Base-by-base conservation (phyloP, 1,139 yeast species). In the Schwanniomyces etchellsii region DNA sequence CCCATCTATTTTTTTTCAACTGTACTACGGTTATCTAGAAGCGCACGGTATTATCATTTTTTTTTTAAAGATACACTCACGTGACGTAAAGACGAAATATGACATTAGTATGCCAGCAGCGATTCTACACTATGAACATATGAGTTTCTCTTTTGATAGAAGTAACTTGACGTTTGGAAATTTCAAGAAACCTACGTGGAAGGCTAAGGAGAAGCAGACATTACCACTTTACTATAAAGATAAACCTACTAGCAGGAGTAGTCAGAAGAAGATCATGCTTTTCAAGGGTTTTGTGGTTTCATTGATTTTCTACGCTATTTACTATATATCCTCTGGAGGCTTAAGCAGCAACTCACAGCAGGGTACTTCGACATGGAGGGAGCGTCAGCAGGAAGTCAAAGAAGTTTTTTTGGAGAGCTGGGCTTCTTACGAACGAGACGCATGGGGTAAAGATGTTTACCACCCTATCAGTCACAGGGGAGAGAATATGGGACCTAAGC, bases 401-500 rank as follows among this genome's bases (percentile, higher is more conserved):
- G 52, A 66, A 24, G 88, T 77, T 5, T 84, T 89, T 50, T 60
- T 77, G 38, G 80, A 77, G 28, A 74, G 93, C 9, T 89, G 96
- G 96, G 64, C 64, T 23, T 83, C 83, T 30, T 89, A 89, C 47
- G 77, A 74, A 31, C 59, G 67, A 30, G 68, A 82, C 45, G 97
- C 85, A 0, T 88, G 94, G 93, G 96, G 96, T 3, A 48, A 44
- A 31, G 64, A 58, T 39, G 55, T 46, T 1, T 58, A 47, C 32
- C 60, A 56, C 38, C 73, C 96, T 0, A 50, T 82, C 13, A 52
- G 70, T 10, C 72, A 77, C 33, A 52, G 47, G 2, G 88, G 86
- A n/a, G 64, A 70, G 36, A 83, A 86, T 48, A 82, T 86, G 88
- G 89, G 86, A 1, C 79, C 79, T 5, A 56, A 69, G 35, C 96